phyloP scores from a whole-genome alignment of 805 yeast genomes.

The Candida taoyuanica region DNA sequence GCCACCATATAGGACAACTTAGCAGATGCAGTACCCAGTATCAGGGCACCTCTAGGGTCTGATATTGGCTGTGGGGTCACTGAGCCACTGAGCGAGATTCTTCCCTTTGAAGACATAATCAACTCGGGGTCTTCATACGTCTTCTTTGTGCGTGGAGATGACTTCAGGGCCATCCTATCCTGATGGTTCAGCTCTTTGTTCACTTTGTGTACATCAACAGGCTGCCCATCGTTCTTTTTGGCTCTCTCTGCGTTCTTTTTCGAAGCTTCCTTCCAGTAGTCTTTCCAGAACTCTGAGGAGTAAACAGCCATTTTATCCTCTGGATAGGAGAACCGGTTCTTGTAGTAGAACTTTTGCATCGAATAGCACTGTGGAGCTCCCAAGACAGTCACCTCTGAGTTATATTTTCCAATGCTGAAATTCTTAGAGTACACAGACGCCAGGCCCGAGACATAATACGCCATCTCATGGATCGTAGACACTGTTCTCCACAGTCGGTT shows the following conservation, averaged over 20 bases:
- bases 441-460: constrained; percentile 44
- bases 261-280: constrained; percentile 44
- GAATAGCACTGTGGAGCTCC: constrained; percentile 57
- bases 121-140: constrained; percentile 9
- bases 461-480: constrained; percentile 63
- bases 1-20: constrained; percentile 59
- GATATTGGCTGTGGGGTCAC: constrained; percentile 10
- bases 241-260: constrained; percentile 35
- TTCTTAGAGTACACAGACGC: constrained; percentile 37
- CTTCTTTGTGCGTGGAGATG: constrained; percentile 13
- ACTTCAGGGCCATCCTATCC: constrained; percentile 13
- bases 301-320: constrained; percentile 29
- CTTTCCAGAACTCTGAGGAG: constrained; percentile 46
- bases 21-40: constrained; percentile 60
- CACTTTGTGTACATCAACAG: constrained; percentile 27
- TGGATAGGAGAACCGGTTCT: constrained; percentile 40
- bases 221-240: constrained; percentile 34
- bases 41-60: constrained; percentile 22
- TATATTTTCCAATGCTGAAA: constrained; percentile 41
- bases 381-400: constrained; percentile 35
- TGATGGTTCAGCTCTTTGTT: constrained; percentile 22
- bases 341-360: constrained; percentile 49
- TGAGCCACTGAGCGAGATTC: constrained; percentile 6
- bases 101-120: constrained; percentile 10
- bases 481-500: constrained; percentile 55